Percentiles rank a stretch among this genome's conserved stretches.
Evolutionary conservation across 2,329 filamentous ascomycete genomes (phyloP).

Genomic region (Neofusicoccum ribis): DNA sequence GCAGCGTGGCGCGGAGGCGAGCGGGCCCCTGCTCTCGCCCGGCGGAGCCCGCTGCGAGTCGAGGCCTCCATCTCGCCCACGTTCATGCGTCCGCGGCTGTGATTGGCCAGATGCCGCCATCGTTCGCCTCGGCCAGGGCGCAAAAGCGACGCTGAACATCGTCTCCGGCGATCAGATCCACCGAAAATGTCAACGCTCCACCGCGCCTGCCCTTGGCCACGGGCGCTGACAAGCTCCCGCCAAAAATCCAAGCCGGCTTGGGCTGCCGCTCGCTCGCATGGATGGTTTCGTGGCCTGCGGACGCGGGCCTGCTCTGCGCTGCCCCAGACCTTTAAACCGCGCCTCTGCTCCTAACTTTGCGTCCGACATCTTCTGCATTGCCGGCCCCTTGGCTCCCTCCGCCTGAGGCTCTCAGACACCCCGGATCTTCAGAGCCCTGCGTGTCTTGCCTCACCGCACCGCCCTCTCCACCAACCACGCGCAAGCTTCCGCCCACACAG

Average conservation of each 20-base stretch:
- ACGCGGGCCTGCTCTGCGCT: not conserved
- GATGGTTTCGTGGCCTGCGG: not conserved
- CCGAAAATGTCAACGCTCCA: conserved; percentile 17
- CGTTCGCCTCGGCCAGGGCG: not conserved
- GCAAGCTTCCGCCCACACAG: not conserved
- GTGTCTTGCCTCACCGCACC: not conserved
- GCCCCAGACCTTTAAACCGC: not conserved
- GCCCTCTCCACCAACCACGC: not conserved
- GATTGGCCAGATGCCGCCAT: not conserved
- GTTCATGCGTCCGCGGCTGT: not conserved
- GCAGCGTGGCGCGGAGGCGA: conserved; percentile 13
- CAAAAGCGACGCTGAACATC: not conserved
- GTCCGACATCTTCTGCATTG: not conserved
- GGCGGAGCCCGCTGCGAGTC: conserved; percentile 5
- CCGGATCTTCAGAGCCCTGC: not conserved
- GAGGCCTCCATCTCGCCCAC: not conserved
- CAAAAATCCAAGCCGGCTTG: not conserved
- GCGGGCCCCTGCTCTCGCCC: not conserved
- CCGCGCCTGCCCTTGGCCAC: conserved; percentile 14
- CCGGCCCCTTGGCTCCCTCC: not conserved
- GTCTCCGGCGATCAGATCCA: conserved; percentile 15
- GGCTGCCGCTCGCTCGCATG: not conserved
- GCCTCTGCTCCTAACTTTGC: not conserved
- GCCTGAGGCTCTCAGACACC: not conserved
- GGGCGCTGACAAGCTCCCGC: conserved; percentile 15